Conservation (phyloP, 1,139 yeast genomes). For the Ogataea hybrid region DNA sequence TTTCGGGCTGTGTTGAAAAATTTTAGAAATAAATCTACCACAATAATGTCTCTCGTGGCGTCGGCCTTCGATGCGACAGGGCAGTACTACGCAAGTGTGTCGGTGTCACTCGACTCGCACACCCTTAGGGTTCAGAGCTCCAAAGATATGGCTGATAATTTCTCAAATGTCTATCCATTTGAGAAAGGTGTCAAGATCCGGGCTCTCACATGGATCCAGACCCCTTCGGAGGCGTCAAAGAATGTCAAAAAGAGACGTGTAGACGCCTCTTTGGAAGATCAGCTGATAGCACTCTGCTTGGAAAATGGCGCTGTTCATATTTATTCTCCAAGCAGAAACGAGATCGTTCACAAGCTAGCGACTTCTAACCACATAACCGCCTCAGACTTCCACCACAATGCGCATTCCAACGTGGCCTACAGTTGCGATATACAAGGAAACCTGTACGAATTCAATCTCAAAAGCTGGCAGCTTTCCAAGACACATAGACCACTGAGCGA, state of each 20-base stretch:
- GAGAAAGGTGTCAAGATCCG: constrained; percentile 55
- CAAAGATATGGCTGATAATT: constrained; percentile 38
- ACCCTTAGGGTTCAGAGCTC: constrained; percentile 65
- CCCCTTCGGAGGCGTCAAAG: constrained; percentile 4
- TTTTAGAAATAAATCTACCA: constrained; percentile 7
- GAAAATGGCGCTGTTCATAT: constrained; percentile 63
- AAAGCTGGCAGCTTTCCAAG: constrained; percentile 34
- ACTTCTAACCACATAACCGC: constrained; percentile 17
- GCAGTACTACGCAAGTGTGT: constrained; percentile 61
- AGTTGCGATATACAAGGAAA: constrained; percentile 62
- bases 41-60: constrained; percentile 16
- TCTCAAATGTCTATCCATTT: constrained; percentile 44
- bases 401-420: constrained; percentile 46
- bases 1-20: constrained; percentile 12
- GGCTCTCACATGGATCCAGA: constrained; percentile 23
- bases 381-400: constrained; percentile 14
- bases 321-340: constrained; percentile 66
- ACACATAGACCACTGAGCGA: constrained; percentile 39
- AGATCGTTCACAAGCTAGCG: constrained; percentile 26
- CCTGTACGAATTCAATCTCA: constrained; percentile 63
- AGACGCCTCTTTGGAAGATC: constrained; percentile 18
- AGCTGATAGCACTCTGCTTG: constrained; percentile 58
- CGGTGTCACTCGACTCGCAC: constrained; percentile 72
- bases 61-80: constrained; percentile 55
- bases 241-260: constrained; percentile 34